phyloP scores from a whole-genome alignment of 2,329 filamentous ascomycete species.

The Exophiala spinifera region DNA sequence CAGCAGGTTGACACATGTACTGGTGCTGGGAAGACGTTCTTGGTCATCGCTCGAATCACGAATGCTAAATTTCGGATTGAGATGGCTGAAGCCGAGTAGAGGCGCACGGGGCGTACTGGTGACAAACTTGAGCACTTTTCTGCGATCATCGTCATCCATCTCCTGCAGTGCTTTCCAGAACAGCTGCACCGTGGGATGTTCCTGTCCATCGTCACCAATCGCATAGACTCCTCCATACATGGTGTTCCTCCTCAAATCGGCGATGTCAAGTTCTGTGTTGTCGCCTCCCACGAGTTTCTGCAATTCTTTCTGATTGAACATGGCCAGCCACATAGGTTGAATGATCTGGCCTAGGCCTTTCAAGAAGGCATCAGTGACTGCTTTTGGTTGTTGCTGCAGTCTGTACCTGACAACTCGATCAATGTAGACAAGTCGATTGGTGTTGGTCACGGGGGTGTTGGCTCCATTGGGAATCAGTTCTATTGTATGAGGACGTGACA shows the following conservation, averaged over 20 bases:
- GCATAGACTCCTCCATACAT: constrained; percentile 82
- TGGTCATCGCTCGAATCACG: constrained; percentile 76
- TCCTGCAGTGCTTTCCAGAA: constrained; percentile 88
- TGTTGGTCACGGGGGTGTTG: constrained; percentile 76
- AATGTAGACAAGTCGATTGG: constrained; percentile 91
- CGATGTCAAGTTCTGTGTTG: constrained; percentile 77
- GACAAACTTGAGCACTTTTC: constrained; percentile 91
- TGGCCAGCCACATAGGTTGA: constrained; percentile 86
- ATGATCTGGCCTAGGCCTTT: constrained; percentile 84
- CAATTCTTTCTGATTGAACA: constrained; percentile 97
- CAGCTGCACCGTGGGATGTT: constrained; percentile 79
- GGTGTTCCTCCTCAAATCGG: constrained; percentile 80
- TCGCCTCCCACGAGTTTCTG: constrained; percentile 92
- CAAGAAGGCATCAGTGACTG: constrained; percentile 85
- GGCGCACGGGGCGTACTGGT: constrained; percentile 90
- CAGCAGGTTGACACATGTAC: constrained; percentile 91
- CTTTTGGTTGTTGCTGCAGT: constrained; percentile 71
- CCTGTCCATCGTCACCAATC: constrained; percentile 81
- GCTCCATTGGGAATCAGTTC: constrained; percentile 76
- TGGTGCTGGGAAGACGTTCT: constrained; percentile 80
- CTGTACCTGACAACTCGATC: constrained; percentile 86
- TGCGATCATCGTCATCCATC: constrained; percentile 71
- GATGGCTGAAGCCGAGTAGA: constrained; percentile 78
- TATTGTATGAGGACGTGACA: constrained; percentile 63
- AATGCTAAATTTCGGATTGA: constrained; percentile 86